These are phyloP conservation scores for Schoenoplectus triqueter DNA, from an alignment of 202 grass and related monocot genomes.

Conservation along the genomic window DNA sequence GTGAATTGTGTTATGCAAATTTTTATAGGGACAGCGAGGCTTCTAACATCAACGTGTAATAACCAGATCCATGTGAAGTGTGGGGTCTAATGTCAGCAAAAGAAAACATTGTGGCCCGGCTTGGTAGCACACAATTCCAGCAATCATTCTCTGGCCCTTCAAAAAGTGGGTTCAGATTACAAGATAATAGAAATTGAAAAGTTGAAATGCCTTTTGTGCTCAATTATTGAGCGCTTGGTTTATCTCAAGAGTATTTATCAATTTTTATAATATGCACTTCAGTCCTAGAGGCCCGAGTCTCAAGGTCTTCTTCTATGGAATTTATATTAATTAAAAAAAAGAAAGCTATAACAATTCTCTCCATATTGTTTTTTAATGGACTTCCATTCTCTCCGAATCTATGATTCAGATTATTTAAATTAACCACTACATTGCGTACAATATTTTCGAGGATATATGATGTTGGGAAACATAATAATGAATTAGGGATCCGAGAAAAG, in stretches of 20 bases:
- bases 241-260: neutral
- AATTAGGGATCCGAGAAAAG: no score
- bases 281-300: neutral
- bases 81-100: conserved; percentile 1
- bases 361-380: no score
- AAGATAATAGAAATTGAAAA: conserved; percentile 26
- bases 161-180: neutral
- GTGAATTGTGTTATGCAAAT: neutral
- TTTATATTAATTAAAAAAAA: neutral
- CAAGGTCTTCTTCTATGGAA: neutral
- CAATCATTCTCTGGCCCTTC: neutral
- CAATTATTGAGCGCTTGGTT: conserved; percentile 42
- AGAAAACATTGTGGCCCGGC: neutral
- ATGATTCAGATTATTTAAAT: no score
- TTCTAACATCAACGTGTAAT: neutral
- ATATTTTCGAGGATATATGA: no score
- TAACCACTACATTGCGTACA: no score
- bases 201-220: conserved; percentile 29
- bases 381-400: no score
- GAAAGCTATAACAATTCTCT: neutral
- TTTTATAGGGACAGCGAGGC: neutral
- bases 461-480: no score
- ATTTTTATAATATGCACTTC: conserved; percentile 10
- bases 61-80: neutral
- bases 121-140: neutral